A percentile compares a stretch with the other conserved stretches of the same genome.
These are phyloP conservation scores for Cnidoscolus chayamansa DNA, from an alignment of 441 rosid species.

Conservation along the genomic window DNA sequence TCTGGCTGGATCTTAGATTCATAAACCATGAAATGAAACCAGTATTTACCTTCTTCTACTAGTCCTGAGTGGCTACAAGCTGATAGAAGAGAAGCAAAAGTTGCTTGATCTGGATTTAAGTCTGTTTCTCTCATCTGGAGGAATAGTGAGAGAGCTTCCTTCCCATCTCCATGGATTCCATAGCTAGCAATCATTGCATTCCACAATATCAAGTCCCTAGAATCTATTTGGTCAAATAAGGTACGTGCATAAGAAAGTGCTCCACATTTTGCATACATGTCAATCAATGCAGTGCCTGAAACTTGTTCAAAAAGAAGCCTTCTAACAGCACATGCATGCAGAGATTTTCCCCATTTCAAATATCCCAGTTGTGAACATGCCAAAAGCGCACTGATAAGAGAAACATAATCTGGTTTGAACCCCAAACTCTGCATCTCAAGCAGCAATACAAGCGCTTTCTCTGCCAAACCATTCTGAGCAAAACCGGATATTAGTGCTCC, in stretches of 20 bases:
- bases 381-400: conserved; percentile 58
- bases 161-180: conserved; percentile 65
- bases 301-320: conserved; percentile 43
- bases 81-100: conserved; percentile 73
- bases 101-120: conserved; percentile 51
- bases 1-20: conserved; percentile 51
- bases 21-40: conserved; percentile 50
- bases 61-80: conserved; percentile 81
- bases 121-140: conserved; percentile 49
- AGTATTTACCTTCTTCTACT: conserved; percentile 52
- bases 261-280: conserved; percentile 90
- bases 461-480: conserved; percentile 66
- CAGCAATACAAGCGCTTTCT: conserved; percentile 41
- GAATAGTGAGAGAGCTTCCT: conserved; percentile 54
- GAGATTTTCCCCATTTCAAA: conserved; percentile 62
- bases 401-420: conserved; percentile 50
- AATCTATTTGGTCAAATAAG: conserved; percentile 44
- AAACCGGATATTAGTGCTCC: conserved; percentile 73
- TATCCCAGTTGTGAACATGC: conserved; percentile 69
- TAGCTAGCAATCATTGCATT: conserved; percentile 75
- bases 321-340: conserved; percentile 68
- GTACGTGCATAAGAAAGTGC: conserved; percentile 51
- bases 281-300: conserved; percentile 58
- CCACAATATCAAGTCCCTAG: conserved; percentile 70
- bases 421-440: conserved; percentile 50